A percentile compares a stretch with the other conserved stretches of the same genome.
Conservation (phyloP, 352 stramenopile species). For the Phytophthora sansomeana region DNA sequence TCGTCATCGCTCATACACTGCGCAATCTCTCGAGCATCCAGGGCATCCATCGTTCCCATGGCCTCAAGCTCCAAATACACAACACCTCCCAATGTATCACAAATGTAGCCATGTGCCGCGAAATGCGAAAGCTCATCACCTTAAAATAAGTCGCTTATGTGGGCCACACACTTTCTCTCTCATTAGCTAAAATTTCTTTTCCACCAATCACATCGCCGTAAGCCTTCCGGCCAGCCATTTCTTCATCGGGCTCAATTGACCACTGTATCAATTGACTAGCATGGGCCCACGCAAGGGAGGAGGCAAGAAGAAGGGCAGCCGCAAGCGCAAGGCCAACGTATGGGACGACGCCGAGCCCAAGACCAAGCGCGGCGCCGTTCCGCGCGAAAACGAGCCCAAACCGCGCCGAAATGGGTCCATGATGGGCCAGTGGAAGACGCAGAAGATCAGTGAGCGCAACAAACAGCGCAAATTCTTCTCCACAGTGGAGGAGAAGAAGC, state of each 20-base stretch:
- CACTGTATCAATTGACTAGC: constrained; percentile 7
- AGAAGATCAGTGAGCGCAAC: constrained; percentile 52
- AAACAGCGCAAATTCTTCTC: constrained; percentile 58
- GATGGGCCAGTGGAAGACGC: constrained; percentile 80
- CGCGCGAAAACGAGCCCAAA: constrained; percentile 27
- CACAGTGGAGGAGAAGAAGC: constrained; percentile 61
- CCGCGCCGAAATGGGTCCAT: constrained; percentile 51
- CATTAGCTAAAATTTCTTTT: constrained; percentile 29
- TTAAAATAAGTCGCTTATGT: constrained; percentile 34
- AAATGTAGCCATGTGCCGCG: constrained; percentile 40
- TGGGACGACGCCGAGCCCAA: constrained; percentile 54
- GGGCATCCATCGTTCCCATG: constrained; percentile 33
- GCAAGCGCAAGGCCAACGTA: constrained; percentile 63
- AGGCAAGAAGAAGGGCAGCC: constrained; percentile 49
- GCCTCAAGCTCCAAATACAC: neutral
- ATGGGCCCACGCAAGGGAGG: constrained; percentile 47
- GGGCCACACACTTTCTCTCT: neutral
- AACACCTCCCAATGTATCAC: constrained; percentile 14
- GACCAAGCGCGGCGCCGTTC: constrained; percentile 17
- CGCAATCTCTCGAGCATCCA: constrained; percentile 48
- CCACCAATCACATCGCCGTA: constrained; percentile 18
- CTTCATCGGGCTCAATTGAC: neutral
- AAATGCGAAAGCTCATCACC: constrained; percentile 12
- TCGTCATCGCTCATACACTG: constrained; percentile 59
- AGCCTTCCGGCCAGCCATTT: constrained; percentile 41